Conservation (phyloP, 345 rosid species). For the Abelmoschus esculentus region DNA sequence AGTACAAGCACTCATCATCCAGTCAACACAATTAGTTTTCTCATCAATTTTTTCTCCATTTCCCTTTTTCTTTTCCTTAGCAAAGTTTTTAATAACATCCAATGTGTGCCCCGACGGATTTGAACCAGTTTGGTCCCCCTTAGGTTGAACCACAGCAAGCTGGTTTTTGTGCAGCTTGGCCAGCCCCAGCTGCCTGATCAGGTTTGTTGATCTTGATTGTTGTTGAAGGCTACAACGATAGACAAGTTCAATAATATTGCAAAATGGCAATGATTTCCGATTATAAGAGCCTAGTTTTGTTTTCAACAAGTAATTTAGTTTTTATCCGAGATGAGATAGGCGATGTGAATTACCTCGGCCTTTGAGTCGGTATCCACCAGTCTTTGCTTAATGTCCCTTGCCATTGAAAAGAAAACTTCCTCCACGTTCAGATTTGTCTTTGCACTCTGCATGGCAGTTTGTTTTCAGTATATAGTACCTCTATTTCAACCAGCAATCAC, state of each 20-base stretch:
- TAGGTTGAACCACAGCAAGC: constrained; percentile 69
- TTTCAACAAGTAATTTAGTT: not conserved
- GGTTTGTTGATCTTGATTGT: constrained; percentile 69
- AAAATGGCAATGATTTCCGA: not conserved
- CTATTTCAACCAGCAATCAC: not conserved
- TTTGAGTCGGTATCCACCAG: constrained; percentile 71
- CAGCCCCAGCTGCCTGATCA: constrained; percentile 49
- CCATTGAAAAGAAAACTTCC: constrained; percentile 92
- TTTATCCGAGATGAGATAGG: not conserved
- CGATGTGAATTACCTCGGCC: constrained; percentile 52
- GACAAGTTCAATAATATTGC: not conserved
- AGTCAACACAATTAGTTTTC: constrained; percentile 19
- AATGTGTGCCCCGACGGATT: not conserved
- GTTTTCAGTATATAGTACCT: constrained; percentile 8
- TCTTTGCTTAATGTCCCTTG: constrained; percentile 88
- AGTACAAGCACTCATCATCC: constrained; percentile 17
- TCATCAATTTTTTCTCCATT: not conserved
- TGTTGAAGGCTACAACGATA: constrained; percentile 42
- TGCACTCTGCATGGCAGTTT: constrained; percentile 65
- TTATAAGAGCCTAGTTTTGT: not conserved
- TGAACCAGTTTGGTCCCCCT: constrained; percentile 1
- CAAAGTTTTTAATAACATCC: not conserved
- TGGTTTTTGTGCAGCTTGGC: constrained; percentile 59
- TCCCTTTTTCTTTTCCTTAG: not conserved
- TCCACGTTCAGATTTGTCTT: constrained; percentile 92